Evolutionary conservation across 2,329 filamentous ascomycete genomes (phyloP), one percentile per base, ranked within the genome.

Genomic region (Trichoderma gracile): DNA sequence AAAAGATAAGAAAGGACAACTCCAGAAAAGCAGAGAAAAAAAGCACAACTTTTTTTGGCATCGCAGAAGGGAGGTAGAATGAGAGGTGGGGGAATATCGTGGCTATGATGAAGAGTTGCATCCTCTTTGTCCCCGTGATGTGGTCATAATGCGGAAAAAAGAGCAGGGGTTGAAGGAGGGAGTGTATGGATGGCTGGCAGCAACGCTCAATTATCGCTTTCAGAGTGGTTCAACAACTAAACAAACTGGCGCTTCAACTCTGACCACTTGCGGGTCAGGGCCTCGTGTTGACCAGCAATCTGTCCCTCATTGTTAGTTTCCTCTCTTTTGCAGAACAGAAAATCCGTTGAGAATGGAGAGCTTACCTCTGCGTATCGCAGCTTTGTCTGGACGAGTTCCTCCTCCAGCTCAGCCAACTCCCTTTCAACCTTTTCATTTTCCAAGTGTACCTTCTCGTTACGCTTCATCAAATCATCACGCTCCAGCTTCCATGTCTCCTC

Each of bases 291-390:
- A 30, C 85, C 80, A 71, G 90, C 90, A 69, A 92, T 85, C 90
- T 92, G 71, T n/a, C 25, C 14, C 19, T 19, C 25, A 15, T 15
- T 2, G 27, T 30, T 54, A 43, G 49, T 23, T 23, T 38, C 17
- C 33, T 15, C 40, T 42, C 23, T 19, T 60, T 3, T 5, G 42
- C 6, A 25, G n/a, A 10, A 25, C 5, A n/a, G 52, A 9, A 17
- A 46, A 9, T 1, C 14, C 42, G n/a, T 45, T 23, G 14, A 27
- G 30, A 45, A 53, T 47, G 17, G 50, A 58, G 9, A 58, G 81
- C 89, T 81, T 83, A 97, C 94, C 88, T 97, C 92, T 62, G 95
- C 95, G 80, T 93, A 93, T 73, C 87, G 86, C 91, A 99, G 90
- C 84, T 99, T 99, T 1, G 93, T 95, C 74, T 89, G 87, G 68